phyloP scores from a whole-genome alignment of 768 basidiomycete species.

The Bullera alba region DNA sequence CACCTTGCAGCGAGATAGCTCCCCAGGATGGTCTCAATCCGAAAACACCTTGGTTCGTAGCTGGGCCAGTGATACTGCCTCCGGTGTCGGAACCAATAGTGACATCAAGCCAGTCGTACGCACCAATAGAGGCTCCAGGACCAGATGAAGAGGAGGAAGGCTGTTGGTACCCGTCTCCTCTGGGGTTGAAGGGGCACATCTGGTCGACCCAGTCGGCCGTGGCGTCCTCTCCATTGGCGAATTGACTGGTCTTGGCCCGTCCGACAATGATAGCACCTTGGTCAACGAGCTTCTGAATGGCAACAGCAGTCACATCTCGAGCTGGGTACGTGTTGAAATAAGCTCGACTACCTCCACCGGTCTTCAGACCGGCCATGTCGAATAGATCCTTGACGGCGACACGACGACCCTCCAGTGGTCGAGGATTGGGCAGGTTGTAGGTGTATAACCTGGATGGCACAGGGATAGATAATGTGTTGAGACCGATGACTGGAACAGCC shows the following conservation, averaged over 20 bases:
- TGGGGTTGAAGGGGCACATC: slow-evolving; percentile 31
- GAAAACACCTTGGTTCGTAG: slow-evolving; percentile 26
- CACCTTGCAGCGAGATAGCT: slow-evolving; percentile 25
- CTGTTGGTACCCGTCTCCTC: slow-evolving; percentile 38
- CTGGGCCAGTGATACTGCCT: slow-evolving; percentile 29
- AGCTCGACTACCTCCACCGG: slow-evolving; percentile 48
- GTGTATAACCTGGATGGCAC: slow-evolving; percentile 53
- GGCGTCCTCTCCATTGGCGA: slow-evolving; percentile 23
- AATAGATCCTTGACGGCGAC: slow-evolving; percentile 53
- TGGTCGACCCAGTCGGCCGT: slow-evolving; percentile 33
- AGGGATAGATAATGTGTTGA: slow-evolving; percentile 47
- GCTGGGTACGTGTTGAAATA: slow-evolving; percentile 46
- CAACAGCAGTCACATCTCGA: slow-evolving; percentile 48
- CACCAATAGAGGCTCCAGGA: slow-evolving; percentile 22
- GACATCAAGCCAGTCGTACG: slow-evolving; percentile 37
- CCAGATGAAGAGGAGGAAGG: slow-evolving; percentile 31
- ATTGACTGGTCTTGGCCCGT: slow-evolving; percentile 51
- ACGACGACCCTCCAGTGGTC: slow-evolving; percentile 51
- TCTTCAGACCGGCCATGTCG: slow-evolving; percentile 47
- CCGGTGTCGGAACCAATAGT: slow-evolving; percentile 28
- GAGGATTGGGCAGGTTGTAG: slow-evolving; percentile 15
- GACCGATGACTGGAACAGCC: slow-evolving; percentile 9
- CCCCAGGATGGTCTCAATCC: slow-evolving; percentile 37
- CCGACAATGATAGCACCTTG: slow-evolving; percentile 52
- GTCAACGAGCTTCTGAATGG: slow-evolving; percentile 51